Evolutionary conservation across 2,329 filamentous ascomycete species (phyloP), one percentile per base, ranked within the genome.

Genomic region (Penicillium griseofulvum): DNA sequence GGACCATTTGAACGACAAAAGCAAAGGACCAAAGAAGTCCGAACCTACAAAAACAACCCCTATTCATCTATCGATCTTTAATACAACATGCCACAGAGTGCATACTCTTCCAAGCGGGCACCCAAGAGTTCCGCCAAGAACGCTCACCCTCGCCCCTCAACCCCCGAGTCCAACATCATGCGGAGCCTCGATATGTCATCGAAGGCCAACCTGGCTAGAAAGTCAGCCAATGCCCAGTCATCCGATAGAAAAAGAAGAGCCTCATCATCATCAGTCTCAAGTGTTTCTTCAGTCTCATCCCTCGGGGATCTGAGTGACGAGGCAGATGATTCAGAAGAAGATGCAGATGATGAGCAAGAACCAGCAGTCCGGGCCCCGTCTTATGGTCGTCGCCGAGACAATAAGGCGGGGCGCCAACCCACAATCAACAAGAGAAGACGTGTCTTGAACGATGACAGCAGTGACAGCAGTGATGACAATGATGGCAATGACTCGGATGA

Each of bases 301-400:
- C 63, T 74, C 3, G 67, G 66, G 19, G 71, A 71, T 7, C 49
- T 71, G 29, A 73, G 71, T 42, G 71, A 73, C 36, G 71, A 72
- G n/a, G 67, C 61, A 24, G 70, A 73, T 46, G 70, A 70, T 24
- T 71, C 71, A 9, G 74, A 74, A 48, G 72, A 72, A 42, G 70
- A 71, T 60, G 72, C 72, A 14, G 75, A 76, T 46, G 75, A 78
- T 53, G 74, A 77, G 59, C 70, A 76, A 52, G 75, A 77, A 52
- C 66, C 73, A 74, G 57, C 72, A 71, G 60, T 70, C 46, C 67
- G 68, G 54, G 69, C 71, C 71, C 73, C 74, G 74, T 76, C 76
- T 71, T 75, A 73, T 70, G 71, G 68, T 59, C 67, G 65, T 54
- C 68, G 68, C 52, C 65, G 58, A 47, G 63, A 65, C 46, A 71